Conservation (phyloP, 495 filamentous ascomycete species). For the Hyaloscypha bicolor region DNA sequence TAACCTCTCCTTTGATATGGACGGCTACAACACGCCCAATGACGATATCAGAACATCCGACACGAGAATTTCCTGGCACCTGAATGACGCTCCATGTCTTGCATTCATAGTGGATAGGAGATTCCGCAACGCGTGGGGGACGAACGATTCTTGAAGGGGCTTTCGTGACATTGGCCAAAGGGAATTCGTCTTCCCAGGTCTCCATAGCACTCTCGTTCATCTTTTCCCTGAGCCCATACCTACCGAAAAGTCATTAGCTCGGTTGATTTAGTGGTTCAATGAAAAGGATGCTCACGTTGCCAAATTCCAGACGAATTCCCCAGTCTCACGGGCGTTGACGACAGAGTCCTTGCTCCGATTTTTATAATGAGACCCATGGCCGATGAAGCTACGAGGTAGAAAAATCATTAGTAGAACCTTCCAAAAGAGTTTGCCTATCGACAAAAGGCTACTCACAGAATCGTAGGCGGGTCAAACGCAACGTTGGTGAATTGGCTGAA, state of each 20-base stretch:
- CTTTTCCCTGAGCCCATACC: constrained; percentile 8
- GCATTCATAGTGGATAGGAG: constrained; percentile 18
- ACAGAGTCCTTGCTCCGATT: constrained; percentile 18
- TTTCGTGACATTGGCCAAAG: constrained; percentile 12
- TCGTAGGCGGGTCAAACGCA: constrained; percentile 31
- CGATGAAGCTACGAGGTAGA: constrained; percentile 13
- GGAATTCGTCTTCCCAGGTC: constrained; percentile 19
- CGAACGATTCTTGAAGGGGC: constrained; percentile 2
- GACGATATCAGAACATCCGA: constrained; percentile 19
- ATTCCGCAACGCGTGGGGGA: constrained; percentile 14
- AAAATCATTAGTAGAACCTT: constrained; percentile 2
- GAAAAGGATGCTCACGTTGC: constrained; percentile 17
- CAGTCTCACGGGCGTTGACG: constrained; percentile 13
- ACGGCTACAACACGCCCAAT: constrained; percentile 19
- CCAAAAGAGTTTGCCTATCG: neutral
- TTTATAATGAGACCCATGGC: constrained; percentile 14
- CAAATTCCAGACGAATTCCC: constrained; percentile 24
- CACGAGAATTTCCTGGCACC: constrained; percentile 8
- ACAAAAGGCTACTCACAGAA: constrained; percentile 14
- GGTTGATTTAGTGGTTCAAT: neutral
- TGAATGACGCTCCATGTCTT: constrained; percentile 8
- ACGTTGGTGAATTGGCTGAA: constrained; percentile 33
- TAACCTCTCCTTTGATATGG: constrained; percentile 18
- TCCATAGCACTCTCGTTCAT: constrained; percentile 8
- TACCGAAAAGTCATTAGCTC: constrained; percentile 2